Evolutionary conservation across 1,139 yeast genomes (phyloP).

Genomic region (Lodderomyces theae): DNA sequence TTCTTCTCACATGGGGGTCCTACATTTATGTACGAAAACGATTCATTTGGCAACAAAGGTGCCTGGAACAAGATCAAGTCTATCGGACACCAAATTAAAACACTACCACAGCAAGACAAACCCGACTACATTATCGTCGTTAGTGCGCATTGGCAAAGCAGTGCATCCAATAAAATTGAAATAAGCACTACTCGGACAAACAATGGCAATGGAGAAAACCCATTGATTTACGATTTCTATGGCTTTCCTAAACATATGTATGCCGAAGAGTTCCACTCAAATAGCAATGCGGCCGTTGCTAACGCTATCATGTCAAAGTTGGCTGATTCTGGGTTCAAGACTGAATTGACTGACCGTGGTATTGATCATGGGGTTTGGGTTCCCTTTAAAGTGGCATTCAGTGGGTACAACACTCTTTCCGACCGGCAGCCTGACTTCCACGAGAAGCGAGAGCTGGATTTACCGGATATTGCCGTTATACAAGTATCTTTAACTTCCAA

Average conservation of each 20-base stretch:
- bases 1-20: constrained; percentile 83
- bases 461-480: constrained; percentile 50
- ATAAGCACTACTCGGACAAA: constrained; percentile 25
- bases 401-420: constrained; percentile 32
- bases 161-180: constrained; percentile 40
- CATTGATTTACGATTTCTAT: constrained; percentile 66
- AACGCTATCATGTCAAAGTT: constrained; percentile 43
- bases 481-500: constrained; percentile 62
- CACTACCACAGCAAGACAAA: constrained; percentile 28
- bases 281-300: constrained; percentile 42
- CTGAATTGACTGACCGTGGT: constrained; percentile 53
- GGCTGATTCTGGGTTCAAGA: constrained; percentile 38
- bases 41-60: constrained; percentile 48
- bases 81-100: constrained; percentile 51
- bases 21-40: constrained; percentile 55
- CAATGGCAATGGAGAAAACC: constrained; percentile 18
- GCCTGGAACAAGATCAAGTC: constrained; percentile 54
- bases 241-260: constrained; percentile 70
- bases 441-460: constrained; percentile 34
- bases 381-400: constrained; percentile 70
- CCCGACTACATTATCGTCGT: constrained; percentile 67
- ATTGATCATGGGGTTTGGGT: constrained; percentile 85
- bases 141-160: constrained; percentile 77
- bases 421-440: constrained; percentile 13
- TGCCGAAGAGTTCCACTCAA: constrained; percentile 55